Evolutionary conservation across 2,329 filamentous ascomycete species (phyloP).

Genomic region (Trichoderma sp.): DNA sequence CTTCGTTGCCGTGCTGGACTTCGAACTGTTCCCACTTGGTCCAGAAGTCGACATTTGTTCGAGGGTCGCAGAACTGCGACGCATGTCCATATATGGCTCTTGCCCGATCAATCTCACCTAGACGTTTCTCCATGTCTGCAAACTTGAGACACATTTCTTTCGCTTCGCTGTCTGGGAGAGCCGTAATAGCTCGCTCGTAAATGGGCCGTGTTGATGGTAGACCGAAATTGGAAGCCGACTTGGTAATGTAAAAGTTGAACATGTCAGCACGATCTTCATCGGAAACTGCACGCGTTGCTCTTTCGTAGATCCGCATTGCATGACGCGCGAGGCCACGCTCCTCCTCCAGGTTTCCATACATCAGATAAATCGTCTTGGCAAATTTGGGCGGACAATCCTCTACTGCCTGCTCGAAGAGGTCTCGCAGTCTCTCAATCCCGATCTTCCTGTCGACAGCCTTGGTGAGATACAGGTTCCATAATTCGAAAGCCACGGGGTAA

Average conservation of each 20-base stretch:
- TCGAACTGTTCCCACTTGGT: constrained; percentile 96
- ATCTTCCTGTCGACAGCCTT: constrained; percentile 97
- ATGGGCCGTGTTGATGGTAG: constrained; percentile 91
- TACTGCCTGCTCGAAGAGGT: constrained; percentile 95
- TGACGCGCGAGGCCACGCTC: constrained; percentile 90
- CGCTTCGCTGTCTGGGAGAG: constrained; percentile 88
- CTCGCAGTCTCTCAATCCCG: constrained; percentile 86
- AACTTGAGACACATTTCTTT: constrained; percentile 99
- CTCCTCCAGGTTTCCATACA: constrained; percentile 97
- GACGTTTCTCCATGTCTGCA: constrained; percentile 87
- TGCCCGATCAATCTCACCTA: constrained; percentile 92
- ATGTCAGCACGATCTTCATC: constrained; percentile 95
- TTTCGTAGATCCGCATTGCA: constrained; percentile 98
- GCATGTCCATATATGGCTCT: constrained; percentile 95
- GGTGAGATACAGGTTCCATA: constrained; percentile 97
- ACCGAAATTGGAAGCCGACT: constrained; percentile 96
- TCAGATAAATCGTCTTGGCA: constrained; percentile 91
- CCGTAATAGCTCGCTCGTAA: constrained; percentile 91
- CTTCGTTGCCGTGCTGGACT: constrained; percentile 96
- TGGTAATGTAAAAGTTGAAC: constrained; percentile 99
- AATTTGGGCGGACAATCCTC: constrained; percentile 95
- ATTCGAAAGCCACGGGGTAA: constrained; percentile 95
- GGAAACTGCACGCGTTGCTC: constrained; percentile 87
- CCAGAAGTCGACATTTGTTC: constrained; percentile 90
- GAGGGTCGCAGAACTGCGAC: constrained; percentile 93